Evolutionary conservation across 2,329 filamentous ascomycete species (phyloP), one percentile per base, ranked within the genome.

Genomic region (Periconia sp.): DNA sequence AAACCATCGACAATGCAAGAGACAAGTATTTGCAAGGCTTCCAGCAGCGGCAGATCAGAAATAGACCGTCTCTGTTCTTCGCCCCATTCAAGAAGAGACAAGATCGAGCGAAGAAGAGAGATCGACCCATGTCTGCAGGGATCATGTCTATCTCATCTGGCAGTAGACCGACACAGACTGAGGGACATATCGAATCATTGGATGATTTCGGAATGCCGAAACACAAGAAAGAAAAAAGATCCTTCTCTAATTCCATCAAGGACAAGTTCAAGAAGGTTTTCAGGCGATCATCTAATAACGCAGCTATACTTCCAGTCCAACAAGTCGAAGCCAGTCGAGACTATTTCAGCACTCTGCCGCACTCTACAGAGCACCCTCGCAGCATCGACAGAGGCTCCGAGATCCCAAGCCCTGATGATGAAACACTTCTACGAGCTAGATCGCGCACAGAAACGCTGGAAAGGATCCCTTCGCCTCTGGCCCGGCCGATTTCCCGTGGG

Each of bases 231-330:
- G 83, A 78, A 36, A 80, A 81, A 9, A 77, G 86, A 17, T 84
- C 82, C 22, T 80, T 84, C 11, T 88, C 86, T 0, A 78, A 74
- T 12, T 80, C 78, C 0, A 57, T 90, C 26, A 86, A 78, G 56
- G 78, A 75, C 34, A 87, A 77, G 44, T 56, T 90, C 46, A 86
- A 78, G 63, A 78, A 68, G 25, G 71, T 85, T 0, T 83, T 87
- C 50, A 72, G 73, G 18, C 67, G 75, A 18, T 53, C 57, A 11
- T 71, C 69, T 3, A 59, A 49, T 15, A 59, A 50, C 29, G 35
- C 52, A 2, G 44, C 55, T n/a, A 52, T 34, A 15, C 46, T 82
- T 8, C 79, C 79, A 3, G 69, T 73, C 17, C 80, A 84, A 48
- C 80, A 84, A 42, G 72, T 83, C 12, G 68, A 77, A 26, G 73